Percentiles rank a stretch among this genome's conserved stretches.
phyloP scores from a whole-genome alignment of 495 filamentous ascomycete species.

The Penicillium nucicola region DNA sequence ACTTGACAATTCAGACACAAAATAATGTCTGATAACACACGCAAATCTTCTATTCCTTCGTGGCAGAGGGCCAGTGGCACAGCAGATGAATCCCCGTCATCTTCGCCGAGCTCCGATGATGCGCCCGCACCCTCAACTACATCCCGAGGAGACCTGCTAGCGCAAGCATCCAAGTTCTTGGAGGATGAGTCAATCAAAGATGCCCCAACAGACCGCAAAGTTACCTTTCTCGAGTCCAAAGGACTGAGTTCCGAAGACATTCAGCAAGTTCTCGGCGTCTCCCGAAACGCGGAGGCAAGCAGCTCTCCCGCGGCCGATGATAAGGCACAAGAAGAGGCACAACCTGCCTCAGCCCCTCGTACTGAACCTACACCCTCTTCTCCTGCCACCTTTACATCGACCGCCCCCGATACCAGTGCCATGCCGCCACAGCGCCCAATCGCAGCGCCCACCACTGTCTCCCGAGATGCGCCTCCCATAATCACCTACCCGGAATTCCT shows the following conservation, averaged over 20 bases:
- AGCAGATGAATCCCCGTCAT: slow-evolving; percentile 17
- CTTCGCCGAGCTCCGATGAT: slow-evolving; percentile 34
- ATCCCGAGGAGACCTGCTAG: slow-evolving; percentile 49
- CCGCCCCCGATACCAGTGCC: slow-evolving; percentile 2
- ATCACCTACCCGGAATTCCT: slow-evolving; percentile 98
- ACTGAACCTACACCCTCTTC: slow-evolving; percentile 15
- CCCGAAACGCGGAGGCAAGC: slow-evolving; percentile 34
- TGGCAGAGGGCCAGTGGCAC: slow-evolving; percentile 40
- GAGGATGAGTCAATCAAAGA: slow-evolving; percentile 70
- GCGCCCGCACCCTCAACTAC: slow-evolving; percentile 23
- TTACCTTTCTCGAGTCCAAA: slow-evolving; percentile 76
- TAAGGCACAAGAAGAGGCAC: slow-evolving; percentile 9
- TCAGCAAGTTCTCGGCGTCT: slow-evolving; percentile 56
- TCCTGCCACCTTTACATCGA: slow-evolving; percentile 5
- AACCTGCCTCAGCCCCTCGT: slow-evolving; percentile 13
- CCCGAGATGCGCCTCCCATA: slow-evolving; percentile 71
- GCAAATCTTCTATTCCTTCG: slow-evolving; percentile 41
- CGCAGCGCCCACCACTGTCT: slow-evolving; percentile 15
- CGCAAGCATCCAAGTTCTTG: slow-evolving; percentile 77
- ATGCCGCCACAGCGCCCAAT: slow-evolving; percentile 16
- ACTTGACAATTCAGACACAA: neutral
- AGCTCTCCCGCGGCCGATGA: slow-evolving; percentile 19
- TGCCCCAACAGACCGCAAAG: slow-evolving; percentile 68
- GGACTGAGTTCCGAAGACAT: slow-evolving; percentile 69
- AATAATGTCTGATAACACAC: slow-evolving; percentile 38